These are phyloP conservation scores for Globisporangium abappressorium DNA, from an alignment of 352 stramenopile genomes.

Conservation along the genomic window DNA sequence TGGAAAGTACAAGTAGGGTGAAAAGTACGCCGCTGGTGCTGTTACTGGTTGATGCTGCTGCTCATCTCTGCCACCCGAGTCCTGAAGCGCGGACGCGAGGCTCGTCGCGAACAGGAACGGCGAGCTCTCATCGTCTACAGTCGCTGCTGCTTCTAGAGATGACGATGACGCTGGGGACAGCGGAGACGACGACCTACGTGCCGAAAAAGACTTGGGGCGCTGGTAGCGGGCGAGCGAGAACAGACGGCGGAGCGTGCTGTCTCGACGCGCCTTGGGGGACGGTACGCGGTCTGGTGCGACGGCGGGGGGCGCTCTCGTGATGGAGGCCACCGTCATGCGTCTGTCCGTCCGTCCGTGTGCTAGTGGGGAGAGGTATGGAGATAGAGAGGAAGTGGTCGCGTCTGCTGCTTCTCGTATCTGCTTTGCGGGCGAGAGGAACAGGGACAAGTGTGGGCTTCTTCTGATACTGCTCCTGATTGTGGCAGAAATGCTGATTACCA, in stretches of 20 bases:
- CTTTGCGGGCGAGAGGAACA: not conserved
- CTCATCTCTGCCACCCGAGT: not conserved
- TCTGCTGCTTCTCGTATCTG: too few relatives aligned
- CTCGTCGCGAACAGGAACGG: conserved; percentile 19
- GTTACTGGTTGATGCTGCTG: not conserved
- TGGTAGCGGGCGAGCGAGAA: conserved; percentile 14
- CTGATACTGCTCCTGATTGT: not conserved
- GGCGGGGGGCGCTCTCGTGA: not conserved
- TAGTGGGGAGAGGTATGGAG: not conserved
- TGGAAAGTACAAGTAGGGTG: conserved; percentile 20
- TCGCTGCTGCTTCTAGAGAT: not conserved
- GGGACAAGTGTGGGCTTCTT: not conserved
- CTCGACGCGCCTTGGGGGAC: not conserved
- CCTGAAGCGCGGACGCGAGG: conserved; percentile 14
- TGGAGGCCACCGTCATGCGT: not conserved
- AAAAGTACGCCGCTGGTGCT: conserved; percentile 10
- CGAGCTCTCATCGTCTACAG: not conserved
- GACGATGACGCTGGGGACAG: not conserved
- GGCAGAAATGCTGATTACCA: not conserved
- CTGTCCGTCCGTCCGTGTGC: not conserved
- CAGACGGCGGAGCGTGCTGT: conserved; percentile 13
- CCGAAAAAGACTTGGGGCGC: not conserved
- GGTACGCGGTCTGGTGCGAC: not conserved
- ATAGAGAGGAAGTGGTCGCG: not conserved
- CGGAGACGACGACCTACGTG: not conserved